phyloP scores from a whole-genome alignment of 2,329 filamentous ascomycete genomes.

The Calonectria pteridis region DNA sequence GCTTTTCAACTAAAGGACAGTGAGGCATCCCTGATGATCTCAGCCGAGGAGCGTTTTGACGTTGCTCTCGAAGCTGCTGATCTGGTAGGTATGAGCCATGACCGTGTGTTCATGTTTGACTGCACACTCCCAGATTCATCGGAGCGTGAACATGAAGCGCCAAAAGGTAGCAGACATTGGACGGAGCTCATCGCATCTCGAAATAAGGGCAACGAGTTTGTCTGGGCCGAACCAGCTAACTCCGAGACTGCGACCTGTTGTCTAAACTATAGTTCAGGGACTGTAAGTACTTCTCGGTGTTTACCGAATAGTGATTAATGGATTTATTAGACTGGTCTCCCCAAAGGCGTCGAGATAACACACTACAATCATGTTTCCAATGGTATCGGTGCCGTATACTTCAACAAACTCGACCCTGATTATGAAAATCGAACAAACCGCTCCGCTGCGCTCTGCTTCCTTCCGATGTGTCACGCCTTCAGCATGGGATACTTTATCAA shows the following conservation, averaged over 20 bases:
- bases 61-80: constrained; percentile 76
- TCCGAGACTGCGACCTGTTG: constrained; percentile 69
- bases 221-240: constrained; percentile 70
- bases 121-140: constrained; percentile 61
- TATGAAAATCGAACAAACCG: constrained; percentile 56
- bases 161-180: constrained; percentile 66
- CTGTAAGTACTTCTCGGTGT: constrained; percentile 48
- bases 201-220: constrained; percentile 67
- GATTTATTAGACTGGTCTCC: constrained; percentile 72
- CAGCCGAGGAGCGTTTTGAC: constrained; percentile 69
- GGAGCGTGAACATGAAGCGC: constrained; percentile 26
- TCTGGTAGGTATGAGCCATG: constrained; percentile 64
- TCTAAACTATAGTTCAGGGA: constrained; percentile 84
- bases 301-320: constrained; percentile 11
- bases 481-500: constrained; percentile 79
- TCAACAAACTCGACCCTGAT: constrained; percentile 60
- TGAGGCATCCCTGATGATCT: constrained; percentile 75
- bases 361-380: constrained; percentile 84
- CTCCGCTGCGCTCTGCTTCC: constrained; percentile 70
- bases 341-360: constrained; percentile 87
- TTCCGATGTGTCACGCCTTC: constrained; percentile 83
- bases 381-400: constrained; percentile 67
- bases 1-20: constrained; percentile 82
- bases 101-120: constrained; percentile 76
- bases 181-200: constrained; percentile 67